Evolutionary conservation across 108 stramenopile genomes (phyloP), one percentile per base, ranked within the genome.

Genomic region (Fragilaria radians): DNA sequence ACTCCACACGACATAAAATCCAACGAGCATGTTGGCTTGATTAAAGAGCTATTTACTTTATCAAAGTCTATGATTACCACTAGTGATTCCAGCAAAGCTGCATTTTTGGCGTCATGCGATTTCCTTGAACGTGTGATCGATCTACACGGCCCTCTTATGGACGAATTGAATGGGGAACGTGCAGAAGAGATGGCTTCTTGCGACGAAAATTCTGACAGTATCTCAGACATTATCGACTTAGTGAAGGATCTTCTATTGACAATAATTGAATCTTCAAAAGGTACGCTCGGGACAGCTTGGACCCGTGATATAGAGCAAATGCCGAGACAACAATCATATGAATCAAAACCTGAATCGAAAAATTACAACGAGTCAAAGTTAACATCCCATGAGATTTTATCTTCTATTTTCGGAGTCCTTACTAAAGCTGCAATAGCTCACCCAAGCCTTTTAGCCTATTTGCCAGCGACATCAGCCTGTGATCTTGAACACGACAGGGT

Each of bases 281-380:
- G 27, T 33, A 34, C 34, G 1, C 18, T 68, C 9, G 67, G 67
- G 9, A 22, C 45, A 1, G 5, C 63, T 0, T 67, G 66, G 66
- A 58, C 61, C 18, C 18, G 17, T 45, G 57, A 14, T 19, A 45
- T 60, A 51, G 42, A 64, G 33, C 73, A 74, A 51, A 66, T 65
- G 7, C 62, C 62, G 21, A 66, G 73, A 0, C 65, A 74, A 32
- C 46, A 61, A 24, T 59, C 73, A 25, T 68, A 56, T 47, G 73
- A 74, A 28, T 59, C 48, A 32, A 60, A 65, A 50, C 27, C 63
- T 11, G 22, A 50, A 17, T n/a, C 28, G 17, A 29, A 59, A 19
- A 32, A 33, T 28, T 24, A 23, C 18, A 21, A 18, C 3, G 7
- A 4, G 3, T 27, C 14, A 21, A 31, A 51, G 5, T 18, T 19